Evolutionary conservation across 2,329 filamentous ascomycete species (phyloP), one percentile per base, ranked within the genome.

Genomic region (Clarireedia homoeocarpa): DNA sequence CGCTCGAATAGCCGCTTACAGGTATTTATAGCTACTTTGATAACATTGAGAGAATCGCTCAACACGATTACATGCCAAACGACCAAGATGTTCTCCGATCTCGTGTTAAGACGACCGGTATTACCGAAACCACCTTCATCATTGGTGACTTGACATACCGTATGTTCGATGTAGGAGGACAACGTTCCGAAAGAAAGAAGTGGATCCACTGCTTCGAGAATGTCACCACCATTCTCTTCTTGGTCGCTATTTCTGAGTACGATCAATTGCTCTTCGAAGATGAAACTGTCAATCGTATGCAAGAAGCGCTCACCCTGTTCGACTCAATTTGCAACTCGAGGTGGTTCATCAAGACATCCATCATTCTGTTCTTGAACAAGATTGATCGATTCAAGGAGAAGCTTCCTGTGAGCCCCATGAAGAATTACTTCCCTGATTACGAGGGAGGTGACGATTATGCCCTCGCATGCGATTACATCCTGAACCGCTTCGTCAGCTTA

Each of bases 181-280:
- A 89, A 69, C 76, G 85, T 62, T 88, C 85, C 10, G 85, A 89
- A 71, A 80, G 85, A 60, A 89, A 88, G 76, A 89, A 89, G 73
- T 89, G 85, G 85, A 88, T 89, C 51, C 85, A 89, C 66, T 87
- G 86, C 65, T 89, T 89, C 66, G 86, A 89, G 68, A 87, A 86
- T 59, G 85, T 89, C 30, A 91, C 92, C 67, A 92, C 89, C 64
- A 80, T 97, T 53, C 78, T 97, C 39, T 97, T 97, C 74, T 81
- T 97, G 62, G 92, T 96, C 52, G 91, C 94, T 55, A 91, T 97
- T 65, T 96, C 91, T 59, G 94, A 92, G 59, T 97, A 97, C 72
- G 94, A 97, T 70, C 94, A 97, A 72, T 94, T 92, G 64, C 77
- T 97, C 45, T 90, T 97, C 10, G 92, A 97, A 74, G 92, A 97